These are phyloP conservation scores for Suillus sp. DNA, from an alignment of 768 basidiomycete genomes.

Conservation along the genomic window DNA sequence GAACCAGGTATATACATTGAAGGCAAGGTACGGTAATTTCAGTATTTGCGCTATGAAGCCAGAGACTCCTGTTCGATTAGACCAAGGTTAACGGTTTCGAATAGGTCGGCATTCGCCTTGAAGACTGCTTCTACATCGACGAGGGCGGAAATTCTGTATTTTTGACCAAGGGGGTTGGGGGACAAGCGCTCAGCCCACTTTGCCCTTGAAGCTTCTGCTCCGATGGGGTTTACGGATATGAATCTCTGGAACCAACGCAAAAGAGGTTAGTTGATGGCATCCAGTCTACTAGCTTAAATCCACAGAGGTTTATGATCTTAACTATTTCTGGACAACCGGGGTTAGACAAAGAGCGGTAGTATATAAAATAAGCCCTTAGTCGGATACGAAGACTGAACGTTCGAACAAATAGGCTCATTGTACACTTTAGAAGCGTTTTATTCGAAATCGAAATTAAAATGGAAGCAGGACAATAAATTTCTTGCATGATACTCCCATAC, in stretches of 20 bases:
- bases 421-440: not conserved
- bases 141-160: conserved; percentile 53
- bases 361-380: not conserved
- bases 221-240: not conserved
- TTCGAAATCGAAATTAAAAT: not conserved
- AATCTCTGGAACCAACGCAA: not conserved
- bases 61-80: conserved; percentile 9
- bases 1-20: conserved; percentile 81
- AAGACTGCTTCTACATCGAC: conserved; percentile 79
- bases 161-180: conserved; percentile 68
- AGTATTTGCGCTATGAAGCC: not conserved
- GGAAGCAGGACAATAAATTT: not conserved
- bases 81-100: conserved; percentile 17
- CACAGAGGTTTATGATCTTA: not conserved
- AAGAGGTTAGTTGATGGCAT: not conserved
- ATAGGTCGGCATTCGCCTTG: conserved; percentile 76
- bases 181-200: conserved; percentile 46
- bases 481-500: not conserved
- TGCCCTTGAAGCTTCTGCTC: conserved; percentile 28
- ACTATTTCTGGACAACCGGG: not conserved
- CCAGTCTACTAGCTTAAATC: not conserved
- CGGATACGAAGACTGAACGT: not conserved
- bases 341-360: not conserved
- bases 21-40: conserved; percentile 48
- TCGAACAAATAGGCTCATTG: not conserved